These are phyloP conservation scores for Rutstroemia sp. DNA, from an alignment of 2,329 filamentous ascomycete genomes.

Conservation along the genomic window DNA sequence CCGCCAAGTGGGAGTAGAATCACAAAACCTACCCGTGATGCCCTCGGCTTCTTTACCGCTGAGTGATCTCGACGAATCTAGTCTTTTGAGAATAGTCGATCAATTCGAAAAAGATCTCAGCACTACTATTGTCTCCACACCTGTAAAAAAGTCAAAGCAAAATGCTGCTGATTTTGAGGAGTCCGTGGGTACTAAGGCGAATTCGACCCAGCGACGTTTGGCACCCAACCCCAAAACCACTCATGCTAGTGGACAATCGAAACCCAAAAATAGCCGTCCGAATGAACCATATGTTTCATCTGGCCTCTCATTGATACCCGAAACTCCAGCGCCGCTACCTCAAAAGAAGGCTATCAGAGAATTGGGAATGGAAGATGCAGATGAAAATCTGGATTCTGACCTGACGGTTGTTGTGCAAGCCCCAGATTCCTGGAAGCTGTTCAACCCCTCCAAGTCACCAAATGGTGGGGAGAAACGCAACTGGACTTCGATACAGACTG, in stretches of 20 bases:
- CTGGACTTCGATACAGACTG: background rate
- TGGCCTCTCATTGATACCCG: constrained; percentile 21
- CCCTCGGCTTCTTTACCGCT: constrained; percentile 13
- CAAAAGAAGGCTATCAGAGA: background rate
- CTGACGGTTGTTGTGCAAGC: constrained; percentile 21
- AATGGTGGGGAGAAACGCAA: background rate
- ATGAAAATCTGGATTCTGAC: constrained; percentile 12
- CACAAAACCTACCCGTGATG: background rate
- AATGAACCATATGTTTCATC: constrained; percentile 11
- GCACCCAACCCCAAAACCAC: background rate
- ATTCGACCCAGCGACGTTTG: background rate
- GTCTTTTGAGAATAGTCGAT: constrained; percentile 22
- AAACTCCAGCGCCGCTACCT: constrained; percentile 19
- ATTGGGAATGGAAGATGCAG: background rate
- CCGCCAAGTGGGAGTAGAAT: background rate
- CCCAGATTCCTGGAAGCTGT: constrained; percentile 5
- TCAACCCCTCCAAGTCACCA: background rate
- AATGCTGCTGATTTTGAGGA: background rate
- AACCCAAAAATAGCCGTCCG: background rate
- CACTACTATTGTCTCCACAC: background rate
- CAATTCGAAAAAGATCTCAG: constrained; percentile 13
- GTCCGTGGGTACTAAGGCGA: background rate
- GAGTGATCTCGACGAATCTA: constrained; percentile 25
- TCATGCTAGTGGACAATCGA: background rate
- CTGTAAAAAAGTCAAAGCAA: background rate